Base-by-base conservation (phyloP, 2,329 filamentous ascomycete species). In the Aspergillus sojae region DNA sequence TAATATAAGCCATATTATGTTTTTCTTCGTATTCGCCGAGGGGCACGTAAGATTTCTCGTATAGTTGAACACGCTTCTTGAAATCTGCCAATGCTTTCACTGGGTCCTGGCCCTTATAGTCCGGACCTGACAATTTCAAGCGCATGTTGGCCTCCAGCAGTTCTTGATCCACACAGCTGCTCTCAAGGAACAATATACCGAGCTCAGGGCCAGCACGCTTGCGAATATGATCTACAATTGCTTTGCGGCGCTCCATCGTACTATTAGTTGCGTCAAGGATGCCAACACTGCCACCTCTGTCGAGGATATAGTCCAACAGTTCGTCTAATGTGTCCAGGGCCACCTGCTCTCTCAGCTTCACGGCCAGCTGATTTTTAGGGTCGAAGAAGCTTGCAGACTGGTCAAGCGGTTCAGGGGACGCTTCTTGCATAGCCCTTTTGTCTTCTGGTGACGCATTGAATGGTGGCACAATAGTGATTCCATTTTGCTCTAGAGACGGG, bases 241-340 rank as follows among this genome's bases (percentile, higher is more conserved):
- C 85, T 78, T 94, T 89, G 57, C 95, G 88, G 43, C 95, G 90
- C 67, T 92, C 87, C 57, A 96, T 85, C 0, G 95, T 99, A 81
- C 94, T 97, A 81, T 99, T 99, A 9, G 95, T 99, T 9, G 95
- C 95, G 79, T 99, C 95, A 14, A 99, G 87, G 67, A 99, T 98
- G 43, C 95, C 95, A 11, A 98, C 92, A 34, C 93, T 92, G 54
- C 95, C 95, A 32, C 91, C 92, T 60, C 89, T 85, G 28, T 89
- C 84, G 39, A 98, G 83, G 12, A 99, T 88, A 76, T 96, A 99
- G 70, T 97, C 91, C 54, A 99, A 80, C 10, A 98, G 84, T 74
- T 99, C 95, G 71, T 99, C 92, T 57, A 98, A 81, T 0, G 95
- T 98, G 58, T 94, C 91, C 77, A 97, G 87, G 5, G 95, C 95